Conservation (phyloP, 352 stramenopile genomes). For the Blastocystis sp. region DNA sequence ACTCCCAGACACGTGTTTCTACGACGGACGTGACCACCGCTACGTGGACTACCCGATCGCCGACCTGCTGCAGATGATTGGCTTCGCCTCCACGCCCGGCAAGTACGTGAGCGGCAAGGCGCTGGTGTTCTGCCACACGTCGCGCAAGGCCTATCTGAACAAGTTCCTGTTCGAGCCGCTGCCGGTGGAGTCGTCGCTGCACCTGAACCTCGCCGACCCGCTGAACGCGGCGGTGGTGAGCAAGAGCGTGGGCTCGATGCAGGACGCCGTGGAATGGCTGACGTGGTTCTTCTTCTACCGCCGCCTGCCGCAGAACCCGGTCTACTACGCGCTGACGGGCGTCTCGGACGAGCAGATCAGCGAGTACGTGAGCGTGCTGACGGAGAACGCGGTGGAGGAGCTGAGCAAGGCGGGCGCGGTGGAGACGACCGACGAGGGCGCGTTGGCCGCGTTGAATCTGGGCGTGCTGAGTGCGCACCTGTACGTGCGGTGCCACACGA, state of each 20-base stretch:
- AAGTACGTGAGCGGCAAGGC: constrained; percentile 72
- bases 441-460: constrained; percentile 86
- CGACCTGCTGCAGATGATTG: constrained; percentile 95
- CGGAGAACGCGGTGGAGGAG: constrained; percentile 57
- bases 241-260: constrained; percentile 92
- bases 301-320: constrained; percentile 94
- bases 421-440: constrained; percentile 69
- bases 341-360: constrained; percentile 79
- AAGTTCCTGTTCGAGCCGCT: constrained; percentile 97
- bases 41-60: constrained; percentile 90
- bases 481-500: constrained; percentile 95
- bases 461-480: constrained; percentile 99
- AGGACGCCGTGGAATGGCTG: constrained; percentile 96
- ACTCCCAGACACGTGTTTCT: constrained; percentile 73
- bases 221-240: constrained; percentile 96
- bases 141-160: constrained; percentile 93
- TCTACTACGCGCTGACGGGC: constrained; percentile 95
- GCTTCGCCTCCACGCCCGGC: constrained; percentile 64
- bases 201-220: constrained; percentile 92
- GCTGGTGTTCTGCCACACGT: constrained; percentile 85
- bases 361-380: constrained; percentile 92
- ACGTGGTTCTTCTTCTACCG: constrained; percentile 99
- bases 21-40: constrained; percentile 84
- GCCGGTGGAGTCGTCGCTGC: constrained; percentile 93
- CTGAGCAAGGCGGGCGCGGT: constrained; percentile 9